Conservation (phyloP, 2,329 filamentous ascomycete genomes). For the Cercospora beticola region DNA sequence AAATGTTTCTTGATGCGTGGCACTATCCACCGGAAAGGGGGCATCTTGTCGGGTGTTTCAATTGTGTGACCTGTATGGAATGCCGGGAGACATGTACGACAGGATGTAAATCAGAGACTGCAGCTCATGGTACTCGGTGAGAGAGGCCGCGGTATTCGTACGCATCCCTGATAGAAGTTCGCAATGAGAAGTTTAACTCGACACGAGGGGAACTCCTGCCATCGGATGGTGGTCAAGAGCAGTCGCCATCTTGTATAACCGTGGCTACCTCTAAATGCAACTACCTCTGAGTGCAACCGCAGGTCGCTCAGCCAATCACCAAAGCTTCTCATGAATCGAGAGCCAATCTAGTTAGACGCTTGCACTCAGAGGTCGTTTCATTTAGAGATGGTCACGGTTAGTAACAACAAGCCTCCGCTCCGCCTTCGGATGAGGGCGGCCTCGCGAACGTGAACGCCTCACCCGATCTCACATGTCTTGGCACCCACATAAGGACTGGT, state of each 20-base stretch:
- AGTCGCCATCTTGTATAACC: neutral
- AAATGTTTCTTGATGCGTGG: neutral
- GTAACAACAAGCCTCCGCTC: neutral
- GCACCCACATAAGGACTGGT: conserved; percentile 1
- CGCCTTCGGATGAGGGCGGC: neutral
- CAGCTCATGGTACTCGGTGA: neutral
- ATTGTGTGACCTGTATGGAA: neutral
- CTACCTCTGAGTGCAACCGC: no score
- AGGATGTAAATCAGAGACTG: neutral
- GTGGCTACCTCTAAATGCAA: no score
- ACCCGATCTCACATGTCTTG: neutral
- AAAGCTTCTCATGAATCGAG: no score
- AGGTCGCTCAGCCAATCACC: no score
- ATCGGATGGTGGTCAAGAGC: neutral
- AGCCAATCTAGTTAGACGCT: no score
- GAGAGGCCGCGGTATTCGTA: neutral
- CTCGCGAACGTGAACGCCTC: neutral
- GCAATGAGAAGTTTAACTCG: neutral
- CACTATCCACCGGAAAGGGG: neutral
- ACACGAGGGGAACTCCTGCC: neutral
- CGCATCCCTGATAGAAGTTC: neutral
- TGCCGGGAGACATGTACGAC: neutral
- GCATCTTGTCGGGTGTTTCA: neutral
- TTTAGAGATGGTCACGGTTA: no score
- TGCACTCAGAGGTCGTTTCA: no score